A percentile compares a stretch with the other conserved stretches of the same genome.
These are phyloP conservation scores for Nemania abortiva DNA, from an alignment of 2,329 filamentous ascomycete species.

Conservation along the genomic window DNA sequence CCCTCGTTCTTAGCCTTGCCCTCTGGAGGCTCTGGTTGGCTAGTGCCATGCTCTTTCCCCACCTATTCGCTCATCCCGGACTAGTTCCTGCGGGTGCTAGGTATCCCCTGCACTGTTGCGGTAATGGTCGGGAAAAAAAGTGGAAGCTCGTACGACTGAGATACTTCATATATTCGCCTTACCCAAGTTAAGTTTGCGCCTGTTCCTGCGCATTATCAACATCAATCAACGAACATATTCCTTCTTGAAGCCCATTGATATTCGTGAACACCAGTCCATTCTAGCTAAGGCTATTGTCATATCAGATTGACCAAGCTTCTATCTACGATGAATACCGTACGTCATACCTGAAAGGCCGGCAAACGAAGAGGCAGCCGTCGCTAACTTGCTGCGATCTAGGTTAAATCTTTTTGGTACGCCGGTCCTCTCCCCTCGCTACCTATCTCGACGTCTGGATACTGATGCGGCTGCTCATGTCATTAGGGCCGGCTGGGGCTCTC, in stretches of 20 bases:
- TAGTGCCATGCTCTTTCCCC: conserved; percentile 7
- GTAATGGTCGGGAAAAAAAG: conserved; percentile 28
- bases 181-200: conserved; percentile 18
- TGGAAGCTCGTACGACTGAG: conserved; percentile 22
- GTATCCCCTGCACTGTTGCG: conserved; percentile 10
- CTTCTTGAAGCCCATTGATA: background rate
- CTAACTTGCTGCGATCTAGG: conserved; percentile 55
- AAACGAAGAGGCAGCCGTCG: conserved; percentile 11
- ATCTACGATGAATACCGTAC: conserved; percentile 42
- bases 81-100: conserved; percentile 13
- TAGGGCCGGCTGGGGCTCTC: conserved; percentile 91
- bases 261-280: background rate
- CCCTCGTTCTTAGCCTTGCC: background rate
- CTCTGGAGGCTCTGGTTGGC: conserved; percentile 3
- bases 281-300: background rate
- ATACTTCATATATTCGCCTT: conserved; percentile 19
- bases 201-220: conserved; percentile 14
- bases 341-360: conserved; percentile 3
- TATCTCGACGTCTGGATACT: conserved; percentile 12
- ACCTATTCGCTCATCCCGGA: background rate
- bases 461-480: conserved; percentile 7
- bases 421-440: conserved; percentile 13
- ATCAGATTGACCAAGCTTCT: background rate
- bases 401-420: conserved; percentile 74
- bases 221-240: conserved; percentile 9